Conservation (phyloP, 352 stramenopile species). For the Pythium sukuiense region DNA sequence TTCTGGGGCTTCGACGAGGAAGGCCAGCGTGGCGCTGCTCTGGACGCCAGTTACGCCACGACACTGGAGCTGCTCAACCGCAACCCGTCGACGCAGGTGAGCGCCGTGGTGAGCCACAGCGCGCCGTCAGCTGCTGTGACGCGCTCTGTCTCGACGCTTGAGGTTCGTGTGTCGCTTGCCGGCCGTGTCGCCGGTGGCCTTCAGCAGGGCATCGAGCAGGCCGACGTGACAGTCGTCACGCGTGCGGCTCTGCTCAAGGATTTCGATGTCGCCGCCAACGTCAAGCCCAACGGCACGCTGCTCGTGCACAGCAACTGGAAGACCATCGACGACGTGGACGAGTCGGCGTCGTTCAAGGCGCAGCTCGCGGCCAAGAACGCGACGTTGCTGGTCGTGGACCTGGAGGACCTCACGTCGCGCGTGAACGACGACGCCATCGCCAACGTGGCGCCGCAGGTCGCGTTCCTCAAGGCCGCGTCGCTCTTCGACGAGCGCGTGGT, state of each 20-base stretch:
- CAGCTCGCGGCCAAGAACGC: constrained; percentile 51
- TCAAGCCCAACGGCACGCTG: constrained; percentile 57
- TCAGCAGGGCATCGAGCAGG: constrained; percentile 52
- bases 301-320: constrained; percentile 65
- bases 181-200: constrained; percentile 29
- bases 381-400: constrained; percentile 53
- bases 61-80: constrained; percentile 58
- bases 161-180: constrained; percentile 55
- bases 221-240: constrained; percentile 63
- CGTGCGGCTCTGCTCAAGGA: constrained; percentile 42
- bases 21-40: constrained; percentile 32
- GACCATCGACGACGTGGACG: constrained; percentile 61
- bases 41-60: constrained; percentile 37
- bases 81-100: constrained; percentile 65
- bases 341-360: constrained; percentile 52
- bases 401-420: constrained; percentile 47
- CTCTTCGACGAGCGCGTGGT: constrained; percentile 63
- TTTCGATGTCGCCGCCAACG: constrained; percentile 51
- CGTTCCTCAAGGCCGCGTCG: constrained; percentile 60
- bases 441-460: constrained; percentile 45
- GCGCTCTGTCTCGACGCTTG: constrained; percentile 49
- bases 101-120: constrained; percentile 60
- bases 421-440: constrained; percentile 56
- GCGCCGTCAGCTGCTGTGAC: constrained; percentile 19
- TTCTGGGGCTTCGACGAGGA: constrained; percentile 87